These are phyloP conservation scores for Leucosporidium creatinivorum DNA, from an alignment of 768 basidiomycete species.

Conservation along the genomic window DNA sequence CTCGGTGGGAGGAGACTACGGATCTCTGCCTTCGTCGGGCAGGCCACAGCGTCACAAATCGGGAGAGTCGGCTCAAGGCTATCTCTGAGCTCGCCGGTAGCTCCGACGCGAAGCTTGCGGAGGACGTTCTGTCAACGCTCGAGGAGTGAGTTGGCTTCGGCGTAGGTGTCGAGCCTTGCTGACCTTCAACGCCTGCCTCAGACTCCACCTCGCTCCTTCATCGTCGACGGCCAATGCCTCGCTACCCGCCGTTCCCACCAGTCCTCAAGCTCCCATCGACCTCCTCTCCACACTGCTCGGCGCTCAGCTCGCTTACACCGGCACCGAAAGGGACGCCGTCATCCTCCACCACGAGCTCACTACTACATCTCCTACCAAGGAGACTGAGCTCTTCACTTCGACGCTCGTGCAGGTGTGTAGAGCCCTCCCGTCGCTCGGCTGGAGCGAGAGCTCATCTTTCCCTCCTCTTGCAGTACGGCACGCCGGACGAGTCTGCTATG, in stretches of 20 bases:
- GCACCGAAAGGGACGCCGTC: constrained; percentile 75
- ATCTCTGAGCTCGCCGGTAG: no score
- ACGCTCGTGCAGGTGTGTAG: constrained; percentile 27
- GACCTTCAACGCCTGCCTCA: not conserved
- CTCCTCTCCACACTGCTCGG: constrained; percentile 66
- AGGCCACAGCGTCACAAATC: not conserved
- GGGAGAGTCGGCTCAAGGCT: not conserved
- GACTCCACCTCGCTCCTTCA: constrained; percentile 20
- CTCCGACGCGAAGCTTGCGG: not conserved
- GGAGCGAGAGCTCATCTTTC: constrained; percentile 35
- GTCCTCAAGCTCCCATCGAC: constrained; percentile 51
- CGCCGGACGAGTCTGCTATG: constrained; percentile 64
- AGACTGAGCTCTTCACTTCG: constrained; percentile 23
- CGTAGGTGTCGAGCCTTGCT: not conserved
- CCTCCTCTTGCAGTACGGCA: constrained; percentile 56
- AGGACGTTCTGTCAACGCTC: not conserved
- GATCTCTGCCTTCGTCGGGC: constrained; percentile 17
- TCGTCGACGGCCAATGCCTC: constrained; percentile 1
- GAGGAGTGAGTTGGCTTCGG: not conserved
- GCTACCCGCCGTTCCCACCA: constrained; percentile 23
- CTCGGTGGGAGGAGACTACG: constrained; percentile 11
- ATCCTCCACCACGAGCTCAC: constrained; percentile 77
- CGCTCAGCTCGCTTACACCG: constrained; percentile 60
- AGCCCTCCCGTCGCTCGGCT: not conserved
- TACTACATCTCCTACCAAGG: constrained; percentile 2